A percentile compares a stretch with the other conserved stretches of the same genome.
These are phyloP conservation scores for Xylaria bambusicola DNA, from an alignment of 495 filamentous ascomycete genomes.

Conservation along the genomic window DNA sequence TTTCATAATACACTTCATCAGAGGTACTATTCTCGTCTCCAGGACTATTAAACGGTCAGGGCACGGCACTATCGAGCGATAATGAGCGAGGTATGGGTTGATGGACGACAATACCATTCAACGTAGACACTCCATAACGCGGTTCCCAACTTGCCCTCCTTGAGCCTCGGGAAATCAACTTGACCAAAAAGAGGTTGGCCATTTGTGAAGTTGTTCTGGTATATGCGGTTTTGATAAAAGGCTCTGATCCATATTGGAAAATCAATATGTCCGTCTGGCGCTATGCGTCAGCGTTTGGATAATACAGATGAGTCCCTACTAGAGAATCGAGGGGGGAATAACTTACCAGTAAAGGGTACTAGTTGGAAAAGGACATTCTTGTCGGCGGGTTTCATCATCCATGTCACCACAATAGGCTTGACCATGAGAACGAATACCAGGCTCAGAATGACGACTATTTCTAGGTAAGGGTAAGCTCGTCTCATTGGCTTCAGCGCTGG, in stretches of 20 bases:
- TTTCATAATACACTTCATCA: neutral
- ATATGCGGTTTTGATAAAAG: slow-evolving; percentile 69
- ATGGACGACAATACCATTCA: slow-evolving; percentile 56
- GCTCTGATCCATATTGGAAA: slow-evolving; percentile 69
- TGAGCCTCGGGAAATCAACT: slow-evolving; percentile 62
- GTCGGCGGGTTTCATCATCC: neutral
- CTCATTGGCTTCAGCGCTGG: neutral
- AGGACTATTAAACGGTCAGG: slow-evolving; percentile 24
- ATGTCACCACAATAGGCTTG: neutral
- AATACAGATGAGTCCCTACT: neutral
- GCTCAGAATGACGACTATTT: neutral
- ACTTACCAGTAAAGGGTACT: slow-evolving; percentile 1
- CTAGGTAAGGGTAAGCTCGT: neutral
- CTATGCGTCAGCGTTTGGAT: neutral
- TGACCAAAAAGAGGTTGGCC: slow-evolving; percentile 56
- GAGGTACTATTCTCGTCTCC: neutral
- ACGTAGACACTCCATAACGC: slow-evolving; percentile 74
- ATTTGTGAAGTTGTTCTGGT: slow-evolving; percentile 65
- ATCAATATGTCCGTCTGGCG: slow-evolving; percentile 79
- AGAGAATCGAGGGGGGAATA: neutral
- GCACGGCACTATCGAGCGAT: slow-evolving; percentile 52
- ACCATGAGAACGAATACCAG: neutral
- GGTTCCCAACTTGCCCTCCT: slow-evolving; percentile 31
- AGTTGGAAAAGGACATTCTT: neutral
- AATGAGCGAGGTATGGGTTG: no score